Base-by-base conservation (phyloP, 768 basidiomycete species). In the Boletus sensibilis region DNA sequence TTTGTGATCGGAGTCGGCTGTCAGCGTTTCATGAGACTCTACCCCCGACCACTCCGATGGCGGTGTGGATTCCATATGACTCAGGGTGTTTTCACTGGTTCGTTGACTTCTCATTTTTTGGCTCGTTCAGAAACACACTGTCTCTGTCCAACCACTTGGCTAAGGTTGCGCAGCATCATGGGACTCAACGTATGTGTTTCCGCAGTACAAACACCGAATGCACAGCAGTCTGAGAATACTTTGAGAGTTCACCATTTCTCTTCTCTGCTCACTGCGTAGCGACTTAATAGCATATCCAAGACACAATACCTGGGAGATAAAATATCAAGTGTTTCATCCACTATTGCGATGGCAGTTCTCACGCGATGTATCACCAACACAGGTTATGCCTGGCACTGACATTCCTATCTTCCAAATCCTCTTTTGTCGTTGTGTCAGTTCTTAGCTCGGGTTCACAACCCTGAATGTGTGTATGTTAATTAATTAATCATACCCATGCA, bases 1-100 rank as follows among this genome's bases (percentile, higher is more conserved):
- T 48, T 48, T 63, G 29, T 67, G 66, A 69, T 67, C 64, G 67
- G 65, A 47, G 41, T 50, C 56, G 52, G 59, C 40, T 44, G 45
- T 56, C 20, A 39, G 13, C 42, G 49, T 58, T 59, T 57, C 61
- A 56, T 21, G 27, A 20, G n/a, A 20, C 39, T 21, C 4, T 48
- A 33, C 50, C 44, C 50, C 46, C 37, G 35, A 50, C 35, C 35
- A 50, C 48, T 27, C 35, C n/a, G 25, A 50, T 33, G 59, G 60
- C 60, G 3, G 59, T 61, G 59, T 42, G 41, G 21, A 29, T 29
- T 5, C 27, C 27, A 27, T 27, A 27, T 27, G 27, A 42, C 41
- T 18, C 16, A 23, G 52, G 27, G 42, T 52, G 23, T 29, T 29
- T 29, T 29, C 6, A 25, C 27, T 7, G 27, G 7, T 49, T 35